Evolutionary conservation across 2,329 filamentous ascomycete species (phyloP), one percentile per base, ranked within the genome.

Genomic region (Mycocentrospora acerina): DNA sequence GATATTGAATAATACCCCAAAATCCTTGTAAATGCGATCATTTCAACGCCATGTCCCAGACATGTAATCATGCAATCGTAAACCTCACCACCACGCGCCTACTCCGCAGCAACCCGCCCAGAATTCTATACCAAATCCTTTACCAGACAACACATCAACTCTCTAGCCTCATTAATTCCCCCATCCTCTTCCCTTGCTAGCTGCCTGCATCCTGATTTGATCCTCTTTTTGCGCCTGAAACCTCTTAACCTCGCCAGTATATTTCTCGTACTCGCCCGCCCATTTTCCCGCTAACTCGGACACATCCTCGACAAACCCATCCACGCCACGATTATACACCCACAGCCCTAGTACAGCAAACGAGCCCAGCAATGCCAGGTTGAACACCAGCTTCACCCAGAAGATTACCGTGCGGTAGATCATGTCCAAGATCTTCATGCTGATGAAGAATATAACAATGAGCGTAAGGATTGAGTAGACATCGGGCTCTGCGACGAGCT

Each of bases 331-430:
- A 14, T 57, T 67, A 58, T 83, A 81, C 65, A 79, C 40, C 75
- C 75, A 80, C 13, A 82, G 71, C 0, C 74, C 73, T 0, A 82
- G 28, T 0, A 75, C 72, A 4, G 76, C 69, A 2, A 90, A 51
- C 2, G 71, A 63, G 1, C 76, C 77, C 81, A 82, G 93, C 48
- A 89, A 81, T 2, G 79, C 64, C 28, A 89, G 51, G 16, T 78
- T 71, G 47, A 88, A 64, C 9, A 76, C 74, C 38, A 95, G 60
- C n/a, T 78, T 73, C 35, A 89, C 79, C 81, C 88, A 89, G 72
- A 83, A 94, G 59, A 89, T 71, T 41, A 95, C 74, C 14, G 88
- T 70, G 44, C 88, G 79, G 45, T 83, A 81, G 13, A 89, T 71
- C 71, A 86, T 85, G 62, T 83, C 78, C 48, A 84, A 70, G 28